A percentile compares a stretch with the other conserved stretches of the same genome.
These are phyloP conservation scores for Penicillium rolfsii DNA, from an alignment of 2,329 filamentous ascomycete species.

Conservation along the genomic window DNA sequence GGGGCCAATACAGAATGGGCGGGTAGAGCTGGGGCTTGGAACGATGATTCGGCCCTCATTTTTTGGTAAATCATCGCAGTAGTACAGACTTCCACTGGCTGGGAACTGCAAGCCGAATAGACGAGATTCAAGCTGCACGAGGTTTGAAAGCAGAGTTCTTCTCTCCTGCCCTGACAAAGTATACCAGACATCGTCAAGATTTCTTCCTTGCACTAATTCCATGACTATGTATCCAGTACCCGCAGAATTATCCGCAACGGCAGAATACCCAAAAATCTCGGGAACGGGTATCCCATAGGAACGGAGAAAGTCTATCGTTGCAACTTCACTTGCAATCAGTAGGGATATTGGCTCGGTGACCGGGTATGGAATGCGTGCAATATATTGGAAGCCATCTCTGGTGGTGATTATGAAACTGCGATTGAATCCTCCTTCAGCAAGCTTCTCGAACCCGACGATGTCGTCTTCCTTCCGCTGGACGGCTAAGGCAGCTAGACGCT, in stretches of 20 bases:
- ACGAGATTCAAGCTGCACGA: slow-evolving; percentile 27
- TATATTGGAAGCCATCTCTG: slow-evolving; percentile 25
- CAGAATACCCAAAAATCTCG: slow-evolving; percentile 40
- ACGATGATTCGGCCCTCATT: slow-evolving; percentile 8
- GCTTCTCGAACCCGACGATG: slow-evolving; percentile 28
- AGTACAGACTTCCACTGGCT: slow-evolving; percentile 36
- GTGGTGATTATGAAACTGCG: slow-evolving; percentile 31
- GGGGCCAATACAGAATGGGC: slow-evolving; percentile 29
- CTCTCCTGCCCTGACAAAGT: slow-evolving; percentile 18
- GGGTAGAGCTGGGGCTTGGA: slow-evolving; percentile 2
- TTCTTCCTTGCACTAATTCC: slow-evolving; percentile 37
- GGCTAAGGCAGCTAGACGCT: slow-evolving; percentile 18
- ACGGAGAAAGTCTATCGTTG: slow-evolving; percentile 42
- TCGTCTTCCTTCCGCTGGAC: slow-evolving; percentile 16
- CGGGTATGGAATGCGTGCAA: slow-evolving; percentile 32
- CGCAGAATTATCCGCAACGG: slow-evolving; percentile 39
- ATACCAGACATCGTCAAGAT: slow-evolving; percentile 40
- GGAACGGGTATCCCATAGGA: slow-evolving; percentile 39
- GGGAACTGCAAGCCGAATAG: slow-evolving; percentile 30
- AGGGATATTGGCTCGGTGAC: slow-evolving; percentile 33
- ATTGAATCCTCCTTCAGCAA: slow-evolving; percentile 38
- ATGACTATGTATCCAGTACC: slow-evolving; percentile 48
- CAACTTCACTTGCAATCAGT: slow-evolving; percentile 44
- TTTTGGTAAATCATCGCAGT: slow-evolving; percentile 23
- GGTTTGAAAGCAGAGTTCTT: slow-evolving; percentile 19